A percentile compares a stretch with the other conserved stretches of the same genome.
phyloP scores from a whole-genome alignment of 2,329 filamentous ascomycete genomes.

The Phyllosticta capitalensis region DNA sequence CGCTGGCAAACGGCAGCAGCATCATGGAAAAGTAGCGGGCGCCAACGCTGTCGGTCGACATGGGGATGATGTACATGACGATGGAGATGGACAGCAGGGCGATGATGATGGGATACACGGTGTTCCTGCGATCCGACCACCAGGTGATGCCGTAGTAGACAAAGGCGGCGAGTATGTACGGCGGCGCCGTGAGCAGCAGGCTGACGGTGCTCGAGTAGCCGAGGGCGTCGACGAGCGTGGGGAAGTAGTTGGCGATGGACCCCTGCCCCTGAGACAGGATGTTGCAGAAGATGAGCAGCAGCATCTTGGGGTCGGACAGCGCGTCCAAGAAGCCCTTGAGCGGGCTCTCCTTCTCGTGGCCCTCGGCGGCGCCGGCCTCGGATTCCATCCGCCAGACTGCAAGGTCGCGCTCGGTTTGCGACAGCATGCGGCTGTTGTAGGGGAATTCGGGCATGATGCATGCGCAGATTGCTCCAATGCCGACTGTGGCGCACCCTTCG shows the following conservation, averaged over 20 bases:
- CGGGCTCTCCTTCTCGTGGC: too few relatives aligned
- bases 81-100: constrained; percentile 1
- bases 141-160: constrained; percentile 9
- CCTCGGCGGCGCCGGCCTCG: constrained; percentile 9
- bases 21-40: constrained; percentile 24
- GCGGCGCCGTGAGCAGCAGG: constrained; percentile 19
- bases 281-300: not conserved
- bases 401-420: constrained; percentile 30
- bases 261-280: constrained; percentile 16
- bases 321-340: not conserved
- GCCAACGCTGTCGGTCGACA: constrained; percentile 9
- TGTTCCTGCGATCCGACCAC: constrained; percentile 7
- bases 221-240: constrained; percentile 27
- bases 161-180: constrained; percentile 16
- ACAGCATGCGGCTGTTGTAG: constrained; percentile 33
- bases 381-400: constrained; percentile 26
- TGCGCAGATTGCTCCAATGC: constrained; percentile 43
- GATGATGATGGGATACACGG: not conserved
- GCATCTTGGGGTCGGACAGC: not conserved
- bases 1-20: constrained; percentile 16
- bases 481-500: constrained; percentile 11
- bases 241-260: constrained; percentile 24
- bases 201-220: constrained; percentile 28
- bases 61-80: constrained; percentile 8
- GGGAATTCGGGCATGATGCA: constrained; percentile 61